A percentile compares a stretch with the other conserved stretches of the same genome.
Conservation (phyloP, 148 eudicot species). For the Salicornia ramosissima region DNA sequence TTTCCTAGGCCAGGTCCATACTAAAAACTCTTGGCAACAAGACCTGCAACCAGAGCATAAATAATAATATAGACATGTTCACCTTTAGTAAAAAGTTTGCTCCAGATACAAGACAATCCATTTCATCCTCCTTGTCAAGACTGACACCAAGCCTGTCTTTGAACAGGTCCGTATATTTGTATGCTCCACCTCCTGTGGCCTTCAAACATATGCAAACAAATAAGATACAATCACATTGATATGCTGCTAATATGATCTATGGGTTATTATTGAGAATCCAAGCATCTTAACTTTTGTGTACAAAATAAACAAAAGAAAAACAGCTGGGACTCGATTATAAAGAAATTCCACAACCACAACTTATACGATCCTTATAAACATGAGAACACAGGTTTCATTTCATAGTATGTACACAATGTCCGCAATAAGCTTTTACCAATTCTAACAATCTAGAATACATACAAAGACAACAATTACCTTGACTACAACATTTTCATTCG, state of each 20-base stretch:
- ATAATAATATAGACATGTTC: slow-evolving; percentile 5
- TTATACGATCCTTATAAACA: neutral
- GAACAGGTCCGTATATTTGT: slow-evolving; percentile 83
- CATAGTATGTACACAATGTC: neutral
- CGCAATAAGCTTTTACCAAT: neutral
- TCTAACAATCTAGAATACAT: neutral
- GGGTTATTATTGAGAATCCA: neutral
- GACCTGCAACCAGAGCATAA: no score
- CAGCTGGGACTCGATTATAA: neutral
- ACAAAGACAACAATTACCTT: slow-evolving; percentile 44
- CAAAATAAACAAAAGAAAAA: neutral
- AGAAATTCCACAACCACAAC: neutral
- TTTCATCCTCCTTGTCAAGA: slow-evolving; percentile 96
- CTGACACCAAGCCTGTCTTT: slow-evolving; percentile 95
- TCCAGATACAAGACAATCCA: slow-evolving; percentile 90
- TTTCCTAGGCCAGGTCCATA: neutral
- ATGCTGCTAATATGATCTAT: neutral
- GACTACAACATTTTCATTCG: slow-evolving; percentile 71
- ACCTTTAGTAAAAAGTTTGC: slow-evolving; percentile 96
- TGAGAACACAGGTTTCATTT: neutral
- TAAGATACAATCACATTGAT: neutral
- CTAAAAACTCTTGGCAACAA: neutral
- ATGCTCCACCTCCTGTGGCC: slow-evolving; percentile 99
- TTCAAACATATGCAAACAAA: slow-evolving; percentile 40
- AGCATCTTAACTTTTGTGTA: neutral